phyloP scores from a whole-genome alignment of 768 basidiomycete genomes.

The Flagelloscypha sp. region DNA sequence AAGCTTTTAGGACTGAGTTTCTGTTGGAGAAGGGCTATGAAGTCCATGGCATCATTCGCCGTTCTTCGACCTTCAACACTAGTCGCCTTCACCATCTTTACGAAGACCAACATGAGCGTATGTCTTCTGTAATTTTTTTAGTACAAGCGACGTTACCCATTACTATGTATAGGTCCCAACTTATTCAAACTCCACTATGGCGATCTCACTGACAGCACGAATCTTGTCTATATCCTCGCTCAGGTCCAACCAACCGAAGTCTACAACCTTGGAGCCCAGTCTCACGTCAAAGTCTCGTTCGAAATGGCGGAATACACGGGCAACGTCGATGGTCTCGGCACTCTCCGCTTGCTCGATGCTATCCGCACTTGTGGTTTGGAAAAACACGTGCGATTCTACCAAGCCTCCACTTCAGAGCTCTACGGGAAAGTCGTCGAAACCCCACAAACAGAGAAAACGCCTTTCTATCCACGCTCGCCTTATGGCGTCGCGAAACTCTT shows the following conservation, averaged over 20 bases:
- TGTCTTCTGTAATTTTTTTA: slow-evolving; percentile 18
- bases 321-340: slow-evolving; percentile 93
- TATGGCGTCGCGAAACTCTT: slow-evolving; percentile 96
- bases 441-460: slow-evolving; percentile 92
- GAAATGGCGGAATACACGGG: slow-evolving; percentile 99
- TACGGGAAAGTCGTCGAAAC: slow-evolving; percentile 96
- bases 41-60: slow-evolving; percentile 93
- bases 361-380: slow-evolving; percentile 93
- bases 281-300: slow-evolving; percentile 98
- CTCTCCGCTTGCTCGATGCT: slow-evolving; percentile 90
- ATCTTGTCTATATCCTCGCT: slow-evolving; percentile 93
- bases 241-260: slow-evolving; percentile 93
- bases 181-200: slow-evolving; percentile 86
- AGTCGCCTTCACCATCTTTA: slow-evolving; percentile 91
- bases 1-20: slow-evolving; percentile 59
- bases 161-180: slow-evolving; percentile 42
- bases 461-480: slow-evolving; percentile 96
- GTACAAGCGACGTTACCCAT: slow-evolving; percentile 2
- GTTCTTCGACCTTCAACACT: slow-evolving; percentile 97
- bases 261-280: slow-evolving; percentile 96
- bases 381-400: slow-evolving; percentile 91
- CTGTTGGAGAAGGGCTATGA: slow-evolving; percentile 83
- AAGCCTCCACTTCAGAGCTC: slow-evolving; percentile 93
- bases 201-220: slow-evolving; percentile 92
- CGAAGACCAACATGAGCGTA: slow-evolving; percentile 87